phyloP scores from a whole-genome alignment of 441 rosid genomes.

The Croton laevigatus region DNA sequence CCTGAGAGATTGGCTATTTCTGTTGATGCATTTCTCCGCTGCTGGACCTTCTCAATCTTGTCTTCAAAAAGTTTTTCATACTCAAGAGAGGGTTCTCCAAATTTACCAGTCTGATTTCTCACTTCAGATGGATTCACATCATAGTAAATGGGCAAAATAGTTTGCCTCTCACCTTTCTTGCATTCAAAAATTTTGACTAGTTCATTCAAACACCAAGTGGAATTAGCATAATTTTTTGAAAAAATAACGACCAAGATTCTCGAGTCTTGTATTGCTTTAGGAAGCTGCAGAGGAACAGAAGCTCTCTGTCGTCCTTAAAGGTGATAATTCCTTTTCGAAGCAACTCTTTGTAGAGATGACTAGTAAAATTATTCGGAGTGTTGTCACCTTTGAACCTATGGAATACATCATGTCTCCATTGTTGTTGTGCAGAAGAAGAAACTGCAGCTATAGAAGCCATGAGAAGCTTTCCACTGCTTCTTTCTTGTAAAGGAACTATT shows the following conservation, averaged over 20 bases:
- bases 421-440: no score
- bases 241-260: conserved; percentile 23
- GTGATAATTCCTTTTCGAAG: conserved; percentile 9
- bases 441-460: no score
- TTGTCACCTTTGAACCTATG: background rate
- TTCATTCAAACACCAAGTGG: conserved; percentile 26
- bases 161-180: conserved; percentile 7
- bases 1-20: conserved; percentile 31
- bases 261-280: conserved; percentile 20
- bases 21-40: conserved; percentile 33
- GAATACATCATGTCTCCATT: background rate
- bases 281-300: conserved; percentile 10
- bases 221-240: conserved; percentile 34
- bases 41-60: conserved; percentile 6
- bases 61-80: conserved; percentile 3
- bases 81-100: background rate
- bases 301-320: background rate
- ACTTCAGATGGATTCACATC: conserved; percentile 30
- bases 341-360: background rate
- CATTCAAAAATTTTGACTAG: conserved; percentile 29
- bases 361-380: background rate
- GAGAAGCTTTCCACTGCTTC: no score
- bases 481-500: no score
- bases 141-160: conserved; percentile 36
- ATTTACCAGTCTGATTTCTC: conserved; percentile 25